A percentile compares a stretch with the other conserved stretches of the same genome.
Evolutionary conservation across 495 filamentous ascomycete species (phyloP).

Genomic region (Lepraria neglecta): DNA sequence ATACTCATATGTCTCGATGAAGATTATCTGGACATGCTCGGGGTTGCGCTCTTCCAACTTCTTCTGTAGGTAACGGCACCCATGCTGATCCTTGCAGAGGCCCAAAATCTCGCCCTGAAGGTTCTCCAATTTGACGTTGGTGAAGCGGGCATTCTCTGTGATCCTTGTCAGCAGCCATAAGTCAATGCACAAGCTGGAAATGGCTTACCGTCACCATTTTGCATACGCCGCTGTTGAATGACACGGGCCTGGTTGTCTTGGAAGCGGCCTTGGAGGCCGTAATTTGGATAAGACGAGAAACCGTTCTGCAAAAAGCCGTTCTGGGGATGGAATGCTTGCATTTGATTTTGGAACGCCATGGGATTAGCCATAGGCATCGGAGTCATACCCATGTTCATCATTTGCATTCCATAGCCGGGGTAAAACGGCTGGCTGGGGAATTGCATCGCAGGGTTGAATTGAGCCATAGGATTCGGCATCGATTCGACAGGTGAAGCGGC

Average conservation of each 20-base stretch:
- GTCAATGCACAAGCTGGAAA: not conserved
- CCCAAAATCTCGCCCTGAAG: constrained; percentile 74
- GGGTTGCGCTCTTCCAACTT: constrained; percentile 87
- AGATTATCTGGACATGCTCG: constrained; percentile 84
- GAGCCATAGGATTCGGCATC: constrained; percentile 33
- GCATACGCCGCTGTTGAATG: constrained; percentile 59
- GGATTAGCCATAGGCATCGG: constrained; percentile 48
- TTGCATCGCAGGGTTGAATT: constrained; percentile 33
- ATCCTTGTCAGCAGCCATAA: not conserved
- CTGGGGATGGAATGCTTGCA: constrained; percentile 42
- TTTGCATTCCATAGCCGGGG: constrained; percentile 48
- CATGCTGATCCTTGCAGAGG: constrained; percentile 95
- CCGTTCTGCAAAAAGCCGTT: constrained; percentile 43
- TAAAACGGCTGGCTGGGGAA: constrained; percentile 39
- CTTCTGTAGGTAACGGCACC: constrained; percentile 91
- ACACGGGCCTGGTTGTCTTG: constrained; percentile 65
- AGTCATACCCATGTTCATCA: constrained; percentile 55
- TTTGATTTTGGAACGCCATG: constrained; percentile 34
- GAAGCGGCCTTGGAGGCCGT: constrained; percentile 38
- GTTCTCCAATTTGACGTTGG: constrained; percentile 69
- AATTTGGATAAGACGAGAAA: constrained; percentile 45
- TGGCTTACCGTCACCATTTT: constrained; percentile 53
- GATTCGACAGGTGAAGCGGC: constrained; percentile 34
- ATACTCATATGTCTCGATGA: constrained; percentile 81
- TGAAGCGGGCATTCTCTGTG: constrained; percentile 51